Evolutionary conservation across 257 asterid species (phyloP).

Genomic region (Marsdenia floribunda): DNA sequence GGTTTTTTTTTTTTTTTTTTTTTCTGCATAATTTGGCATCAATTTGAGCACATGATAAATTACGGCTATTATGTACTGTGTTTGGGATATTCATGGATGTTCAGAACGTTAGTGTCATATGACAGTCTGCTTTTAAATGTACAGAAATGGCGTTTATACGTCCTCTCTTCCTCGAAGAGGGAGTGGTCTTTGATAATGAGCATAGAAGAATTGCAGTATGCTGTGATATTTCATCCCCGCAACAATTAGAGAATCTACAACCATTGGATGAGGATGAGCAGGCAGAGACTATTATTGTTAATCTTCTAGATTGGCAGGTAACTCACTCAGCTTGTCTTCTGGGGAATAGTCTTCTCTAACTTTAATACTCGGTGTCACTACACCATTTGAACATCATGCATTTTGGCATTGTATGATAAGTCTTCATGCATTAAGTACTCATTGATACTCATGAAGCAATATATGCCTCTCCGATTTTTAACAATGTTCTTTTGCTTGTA

Average conservation of each 20-base stretch:
- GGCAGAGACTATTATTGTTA: slow-evolving; percentile 51
- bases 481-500: no score
- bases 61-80: neutral
- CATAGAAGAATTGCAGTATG: slow-evolving; percentile 43
- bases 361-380: neutral
- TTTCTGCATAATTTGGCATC: neutral
- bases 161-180: slow-evolving; percentile 66
- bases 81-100: no score
- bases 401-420: neutral
- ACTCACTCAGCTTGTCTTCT: slow-evolving; percentile 8
- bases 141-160: slow-evolving; percentile 63
- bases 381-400: slow-evolving; percentile 3
- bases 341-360: neutral
- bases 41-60: neutral
- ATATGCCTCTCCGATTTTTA: no score
- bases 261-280: slow-evolving; percentile 37
- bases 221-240: slow-evolving; percentile 59
- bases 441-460: neutral
- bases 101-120: neutral
- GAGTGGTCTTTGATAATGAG: slow-evolving; percentile 44
- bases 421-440: neutral
- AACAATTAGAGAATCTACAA: slow-evolving; percentile 56
- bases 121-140: slow-evolving; percentile 21
- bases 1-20: no score
- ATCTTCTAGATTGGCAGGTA: slow-evolving; percentile 83